phyloP scores from a whole-genome alignment of 768 basidiomycete species.

The Phlegmacium glaucopus region DNA sequence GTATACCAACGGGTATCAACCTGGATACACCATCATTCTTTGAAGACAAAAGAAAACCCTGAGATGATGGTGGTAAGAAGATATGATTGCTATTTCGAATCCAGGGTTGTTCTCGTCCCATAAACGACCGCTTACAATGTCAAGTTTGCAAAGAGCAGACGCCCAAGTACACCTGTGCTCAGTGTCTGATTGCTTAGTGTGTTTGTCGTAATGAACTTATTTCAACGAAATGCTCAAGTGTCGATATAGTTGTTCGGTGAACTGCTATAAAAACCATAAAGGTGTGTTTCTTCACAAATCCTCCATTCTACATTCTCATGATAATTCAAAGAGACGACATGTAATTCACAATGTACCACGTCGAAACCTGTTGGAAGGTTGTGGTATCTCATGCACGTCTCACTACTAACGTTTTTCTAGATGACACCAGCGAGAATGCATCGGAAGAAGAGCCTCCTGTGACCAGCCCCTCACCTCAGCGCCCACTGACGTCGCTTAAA shows the following conservation, averaged over 20 bases:
- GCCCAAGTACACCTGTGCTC: constrained; percentile 73
- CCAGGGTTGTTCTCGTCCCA: constrained; percentile 19
- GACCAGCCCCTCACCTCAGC: constrained; percentile 42
- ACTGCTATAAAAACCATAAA: constrained; percentile 76
- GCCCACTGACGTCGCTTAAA: constrained; percentile 67
- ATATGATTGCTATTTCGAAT: constrained; percentile 9
- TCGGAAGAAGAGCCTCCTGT: constrained; percentile 16
- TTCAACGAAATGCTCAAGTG: neutral
- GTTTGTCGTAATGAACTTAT: constrained; percentile 20
- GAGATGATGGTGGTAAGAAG: constrained; percentile 1
- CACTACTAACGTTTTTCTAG: neutral
- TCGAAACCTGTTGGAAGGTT: neutral
- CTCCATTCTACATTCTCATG: neutral
- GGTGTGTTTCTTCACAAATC: constrained; percentile 38
- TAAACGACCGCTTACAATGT: constrained; percentile 42
- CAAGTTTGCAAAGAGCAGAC: constrained; percentile 52
- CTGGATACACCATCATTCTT: constrained; percentile 28
- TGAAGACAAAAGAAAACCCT: neutral
- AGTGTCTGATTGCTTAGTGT: constrained; percentile 67
- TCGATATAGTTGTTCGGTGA: constrained; percentile 65
- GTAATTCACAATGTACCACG: neutral
- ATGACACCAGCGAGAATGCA: neutral
- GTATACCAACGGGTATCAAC: no score
- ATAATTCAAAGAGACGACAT: neutral
- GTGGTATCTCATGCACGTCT: neutral